Conservation (phyloP, 2,329 filamentous ascomycete species). For the Alternaria dauci region DNA sequence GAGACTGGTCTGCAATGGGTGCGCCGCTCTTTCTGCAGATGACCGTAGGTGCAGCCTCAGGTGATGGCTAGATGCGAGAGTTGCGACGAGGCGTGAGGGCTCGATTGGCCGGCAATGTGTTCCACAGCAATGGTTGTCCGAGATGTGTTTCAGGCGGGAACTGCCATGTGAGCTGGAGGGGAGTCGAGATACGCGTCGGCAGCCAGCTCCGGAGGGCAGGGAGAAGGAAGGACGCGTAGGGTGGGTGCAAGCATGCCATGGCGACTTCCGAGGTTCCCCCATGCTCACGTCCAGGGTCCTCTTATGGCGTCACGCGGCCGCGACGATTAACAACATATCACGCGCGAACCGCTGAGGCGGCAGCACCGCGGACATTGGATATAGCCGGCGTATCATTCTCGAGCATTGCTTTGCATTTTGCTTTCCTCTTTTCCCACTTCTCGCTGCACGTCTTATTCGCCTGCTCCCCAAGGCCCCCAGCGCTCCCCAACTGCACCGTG, state of each 20-base stretch:
- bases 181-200: constrained; percentile 6
- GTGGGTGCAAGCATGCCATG: constrained; percentile 10
- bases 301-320: constrained; percentile 26
- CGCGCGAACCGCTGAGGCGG: constrained; percentile 25
- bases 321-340: constrained; percentile 15
- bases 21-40: constrained; percentile 22
- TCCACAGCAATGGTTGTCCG: constrained; percentile 4
- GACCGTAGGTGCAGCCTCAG: constrained; percentile 19
- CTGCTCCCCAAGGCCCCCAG: background rate
- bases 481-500: background rate
- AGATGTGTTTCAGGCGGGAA: constrained; percentile 15
- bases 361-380: constrained; percentile 7
- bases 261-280: constrained; percentile 3
- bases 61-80: constrained; percentile 8
- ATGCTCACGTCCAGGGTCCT: constrained; percentile 9
- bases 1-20: background rate
- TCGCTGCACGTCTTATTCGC: constrained; percentile 15
- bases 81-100: constrained; percentile 7
- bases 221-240: constrained; percentile 16
- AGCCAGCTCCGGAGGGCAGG: background rate
- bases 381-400: constrained; percentile 17
- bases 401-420: background rate
- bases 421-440: constrained; percentile 1
- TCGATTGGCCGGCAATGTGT: constrained; percentile 14
- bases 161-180: constrained; percentile 19